These are phyloP conservation scores for Oenanthe javanica DNA, from an alignment of 140 eudicot genomes.

Conservation along the genomic window DNA sequence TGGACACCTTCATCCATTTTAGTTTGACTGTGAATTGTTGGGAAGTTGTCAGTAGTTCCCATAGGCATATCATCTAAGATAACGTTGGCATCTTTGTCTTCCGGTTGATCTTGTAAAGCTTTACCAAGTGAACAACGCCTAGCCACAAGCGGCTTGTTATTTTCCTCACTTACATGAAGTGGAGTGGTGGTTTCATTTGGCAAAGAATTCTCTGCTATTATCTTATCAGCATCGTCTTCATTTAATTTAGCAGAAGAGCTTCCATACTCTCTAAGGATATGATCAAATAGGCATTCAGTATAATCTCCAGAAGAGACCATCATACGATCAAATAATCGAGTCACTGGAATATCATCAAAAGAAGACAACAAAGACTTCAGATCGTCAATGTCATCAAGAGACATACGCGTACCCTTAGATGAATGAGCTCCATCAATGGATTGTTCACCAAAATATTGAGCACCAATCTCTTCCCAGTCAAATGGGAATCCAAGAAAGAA, in stretches of 20 bases:
- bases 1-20: background rate
- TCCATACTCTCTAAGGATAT: slow-evolving; percentile 16
- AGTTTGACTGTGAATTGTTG: background rate
- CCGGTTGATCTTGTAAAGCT: background rate
- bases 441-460: slow-evolving; percentile 19
- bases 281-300: slow-evolving; percentile 16
- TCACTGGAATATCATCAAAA: slow-evolving; percentile 29
- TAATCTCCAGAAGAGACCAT: slow-evolving; percentile 22
- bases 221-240: background rate
- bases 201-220: background rate
- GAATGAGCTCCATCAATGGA: slow-evolving; percentile 12
- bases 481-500: slow-evolving; percentile 52
- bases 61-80: background rate
- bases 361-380: slow-evolving; percentile 12
- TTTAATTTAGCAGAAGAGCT: background rate
- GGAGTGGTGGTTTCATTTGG: background rate
- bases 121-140: background rate
- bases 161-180: background rate
- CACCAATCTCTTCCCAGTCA: slow-evolving; percentile 48
- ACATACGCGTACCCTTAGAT: background rate
- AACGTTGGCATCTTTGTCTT: background rate
- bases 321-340: slow-evolving; percentile 31
- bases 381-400: background rate
- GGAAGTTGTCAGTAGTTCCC: background rate
- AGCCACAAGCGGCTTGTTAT: background rate